Conservation (phyloP, 2,329 filamentous ascomycete species). For the Amauroascus niger region DNA sequence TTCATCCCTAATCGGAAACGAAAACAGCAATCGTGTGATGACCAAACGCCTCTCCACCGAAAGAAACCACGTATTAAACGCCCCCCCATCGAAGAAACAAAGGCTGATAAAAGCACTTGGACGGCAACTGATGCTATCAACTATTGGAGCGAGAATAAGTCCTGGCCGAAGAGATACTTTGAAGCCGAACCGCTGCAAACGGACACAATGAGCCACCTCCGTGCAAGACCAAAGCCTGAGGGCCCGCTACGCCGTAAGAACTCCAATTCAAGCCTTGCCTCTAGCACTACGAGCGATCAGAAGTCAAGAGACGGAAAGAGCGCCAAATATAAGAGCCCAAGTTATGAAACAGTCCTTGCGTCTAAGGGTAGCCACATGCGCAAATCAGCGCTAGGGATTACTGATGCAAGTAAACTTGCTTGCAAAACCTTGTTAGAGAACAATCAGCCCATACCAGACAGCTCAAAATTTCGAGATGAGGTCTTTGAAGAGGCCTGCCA, state of each 20-base stretch:
- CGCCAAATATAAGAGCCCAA: slow-evolving; percentile 29
- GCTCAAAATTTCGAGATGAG: slow-evolving; percentile 30
- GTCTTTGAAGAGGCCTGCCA: slow-evolving; percentile 27
- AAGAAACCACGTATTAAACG: not conserved
- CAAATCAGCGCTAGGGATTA: slow-evolving; percentile 26
- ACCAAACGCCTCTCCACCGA: too few relatives aligned
- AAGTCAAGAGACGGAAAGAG: slow-evolving; percentile 34
- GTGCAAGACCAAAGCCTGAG: too few relatives aligned
- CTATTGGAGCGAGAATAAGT: slow-evolving; percentile 21
- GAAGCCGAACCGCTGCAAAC: too few relatives aligned
- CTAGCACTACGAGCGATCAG: slow-evolving; percentile 30
- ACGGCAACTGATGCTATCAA: slow-evolving; percentile 16
- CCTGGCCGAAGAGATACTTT: slow-evolving; percentile 20
- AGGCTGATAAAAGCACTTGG: not conserved
- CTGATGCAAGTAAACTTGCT: slow-evolving; percentile 25
- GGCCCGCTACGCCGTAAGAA: not conserved
- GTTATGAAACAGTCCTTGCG: slow-evolving; percentile 32
- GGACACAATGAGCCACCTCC: too few relatives aligned
- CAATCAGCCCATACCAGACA: slow-evolving; percentile 25
- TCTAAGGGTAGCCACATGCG: slow-evolving; percentile 37
- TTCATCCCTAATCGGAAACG: too few relatives aligned
- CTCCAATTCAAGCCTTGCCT: slow-evolving; percentile 16
- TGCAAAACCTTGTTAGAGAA: slow-evolving; percentile 26
- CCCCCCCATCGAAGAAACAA: not conserved
- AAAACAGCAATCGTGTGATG: too few relatives aligned